phyloP scores from a whole-genome alignment of 768 basidiomycete genomes.

The Panus rudis region DNA sequence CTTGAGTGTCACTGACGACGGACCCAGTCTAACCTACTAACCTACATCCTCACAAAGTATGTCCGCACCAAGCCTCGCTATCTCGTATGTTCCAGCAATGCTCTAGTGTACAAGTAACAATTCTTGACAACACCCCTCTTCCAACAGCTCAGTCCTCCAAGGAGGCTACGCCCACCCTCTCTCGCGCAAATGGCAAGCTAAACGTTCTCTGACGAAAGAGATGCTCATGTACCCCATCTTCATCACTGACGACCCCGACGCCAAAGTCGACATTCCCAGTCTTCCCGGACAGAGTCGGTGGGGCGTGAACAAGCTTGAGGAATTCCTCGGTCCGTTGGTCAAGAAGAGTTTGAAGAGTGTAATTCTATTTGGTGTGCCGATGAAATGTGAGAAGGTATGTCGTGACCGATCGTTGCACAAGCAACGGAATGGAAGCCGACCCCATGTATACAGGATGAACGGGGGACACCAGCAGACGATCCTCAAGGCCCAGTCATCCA shows the following conservation, averaged over 20 bases:
- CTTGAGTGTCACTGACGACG: no score
- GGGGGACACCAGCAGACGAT: conserved; percentile 88
- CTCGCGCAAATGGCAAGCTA: conserved; percentile 81
- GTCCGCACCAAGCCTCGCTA: no score
- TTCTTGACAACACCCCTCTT: no score
- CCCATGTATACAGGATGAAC: conserved; percentile 48
- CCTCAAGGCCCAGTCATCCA: conserved; percentile 86
- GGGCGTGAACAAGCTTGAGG: conserved; percentile 92
- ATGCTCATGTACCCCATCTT: conserved; percentile 99
- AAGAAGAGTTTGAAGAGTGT: conserved; percentile 86
- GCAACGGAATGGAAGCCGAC: background rate
- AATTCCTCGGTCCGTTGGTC: conserved; percentile 81
- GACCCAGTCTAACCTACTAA: no score
- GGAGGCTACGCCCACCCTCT: conserved; percentile 93
- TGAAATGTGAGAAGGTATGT: conserved; percentile 68
- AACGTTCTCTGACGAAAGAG: conserved; percentile 71
- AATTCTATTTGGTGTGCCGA: conserved; percentile 90
- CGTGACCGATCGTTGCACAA: background rate
- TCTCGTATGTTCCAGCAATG: conserved; percentile 8
- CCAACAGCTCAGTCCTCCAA: conserved; percentile 74
- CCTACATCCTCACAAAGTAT: no score
- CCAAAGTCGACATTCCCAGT: conserved; percentile 65
- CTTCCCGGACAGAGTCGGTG: conserved; percentile 87
- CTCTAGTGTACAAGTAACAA: no score
- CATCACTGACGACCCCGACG: conserved; percentile 90